Conservation (phyloP, 208 protist species). For the Acanthamoeba royreba region DNA sequence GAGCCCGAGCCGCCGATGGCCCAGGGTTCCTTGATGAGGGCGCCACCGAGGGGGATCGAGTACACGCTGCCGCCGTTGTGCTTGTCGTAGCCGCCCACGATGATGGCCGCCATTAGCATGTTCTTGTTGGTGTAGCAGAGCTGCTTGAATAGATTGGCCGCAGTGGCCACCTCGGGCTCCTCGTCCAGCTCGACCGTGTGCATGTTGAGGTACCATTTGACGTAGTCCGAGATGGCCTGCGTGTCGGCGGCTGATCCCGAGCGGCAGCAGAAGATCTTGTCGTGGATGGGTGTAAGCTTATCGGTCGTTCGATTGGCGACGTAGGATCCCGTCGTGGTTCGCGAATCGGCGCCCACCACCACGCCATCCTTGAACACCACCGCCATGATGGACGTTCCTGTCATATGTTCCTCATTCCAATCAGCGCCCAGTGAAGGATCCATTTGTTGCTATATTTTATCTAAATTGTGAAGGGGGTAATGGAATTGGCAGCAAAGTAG, state of each 20-base stretch:
- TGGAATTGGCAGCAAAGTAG: not conserved
- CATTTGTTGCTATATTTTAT: not conserved
- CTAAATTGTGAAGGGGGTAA: not conserved
- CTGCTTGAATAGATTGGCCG: constrained; percentile 94
- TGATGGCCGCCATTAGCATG: constrained; percentile 91
- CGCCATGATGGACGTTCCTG: constrained; percentile 94
- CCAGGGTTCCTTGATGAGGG: constrained; percentile 92
- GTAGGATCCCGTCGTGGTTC: constrained; percentile 95
- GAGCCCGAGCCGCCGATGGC: constrained; percentile 95
- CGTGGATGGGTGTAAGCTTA: constrained; percentile 96
- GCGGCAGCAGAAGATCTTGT: constrained; percentile 96
- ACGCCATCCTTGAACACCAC: constrained; percentile 95
- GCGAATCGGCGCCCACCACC: constrained; percentile 95
- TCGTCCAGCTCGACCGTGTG: constrained; percentile 85
- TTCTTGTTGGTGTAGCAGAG: constrained; percentile 96
- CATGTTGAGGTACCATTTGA: constrained; percentile 76
- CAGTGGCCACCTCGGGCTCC: constrained; percentile 89
- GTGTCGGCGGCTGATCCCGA: constrained; percentile 98
- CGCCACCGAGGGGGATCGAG: constrained; percentile 93
- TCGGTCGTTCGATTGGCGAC: constrained; percentile 96
- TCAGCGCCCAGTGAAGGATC: not conserved
- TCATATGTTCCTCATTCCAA: constrained; percentile 39
- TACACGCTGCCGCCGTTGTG: constrained; percentile 95
- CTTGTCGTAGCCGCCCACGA: constrained; percentile 96
- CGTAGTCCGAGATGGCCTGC: constrained; percentile 86